Evolutionary conservation across 345 rosid species (phyloP), one percentile per base, ranked within the genome.

Genomic region (Heritiera fomes): DNA sequence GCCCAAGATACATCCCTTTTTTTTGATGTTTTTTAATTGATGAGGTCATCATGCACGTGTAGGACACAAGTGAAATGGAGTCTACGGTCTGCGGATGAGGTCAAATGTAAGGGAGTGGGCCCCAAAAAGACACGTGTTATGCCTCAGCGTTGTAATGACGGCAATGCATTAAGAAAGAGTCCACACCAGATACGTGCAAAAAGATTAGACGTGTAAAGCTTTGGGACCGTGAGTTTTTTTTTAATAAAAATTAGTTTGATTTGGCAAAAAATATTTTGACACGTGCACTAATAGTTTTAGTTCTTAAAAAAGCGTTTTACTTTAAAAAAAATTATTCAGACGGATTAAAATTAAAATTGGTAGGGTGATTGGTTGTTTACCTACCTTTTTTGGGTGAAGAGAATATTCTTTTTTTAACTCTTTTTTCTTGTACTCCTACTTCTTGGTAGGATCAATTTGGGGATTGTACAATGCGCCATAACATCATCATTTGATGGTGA

Each of bases 341-440:
- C 5, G 70, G 10, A n/a, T 65, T 13, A 65, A 65, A 30, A 30
- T 32, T 1, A 2, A 38, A n/a, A 41, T 18, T 67, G 47, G 72
- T 8, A 1, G 3, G 77, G 60, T 56, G 28, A 79, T 65, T 13
- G 47, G 74, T 55, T 45, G 82, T 80, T 75, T 68, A 68, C 82
- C 75, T 5, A 80, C 82, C 75, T 9, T 45, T 45, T 74, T 49
- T 7, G 49, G 30, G 50, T 2, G 47, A 18, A 30, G 66, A 8
- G 28, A 74, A 13, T 3, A 0, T 20, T 20, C 23, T 60, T 60
- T 75, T 75, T 15, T 45, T 20, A 9, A 0, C 2, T 8, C 5
- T 2, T 13, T 10, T 45, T 68, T 68, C 8, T 5, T 46, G n/a
- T 2, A 4, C 17, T n/a, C 38, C 1, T 20, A 20, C n/a, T 45